These are phyloP conservation scores for Polytolypa hystricis DNA, from an alignment of 2,329 filamentous ascomycete species.

Conservation along the genomic window DNA sequence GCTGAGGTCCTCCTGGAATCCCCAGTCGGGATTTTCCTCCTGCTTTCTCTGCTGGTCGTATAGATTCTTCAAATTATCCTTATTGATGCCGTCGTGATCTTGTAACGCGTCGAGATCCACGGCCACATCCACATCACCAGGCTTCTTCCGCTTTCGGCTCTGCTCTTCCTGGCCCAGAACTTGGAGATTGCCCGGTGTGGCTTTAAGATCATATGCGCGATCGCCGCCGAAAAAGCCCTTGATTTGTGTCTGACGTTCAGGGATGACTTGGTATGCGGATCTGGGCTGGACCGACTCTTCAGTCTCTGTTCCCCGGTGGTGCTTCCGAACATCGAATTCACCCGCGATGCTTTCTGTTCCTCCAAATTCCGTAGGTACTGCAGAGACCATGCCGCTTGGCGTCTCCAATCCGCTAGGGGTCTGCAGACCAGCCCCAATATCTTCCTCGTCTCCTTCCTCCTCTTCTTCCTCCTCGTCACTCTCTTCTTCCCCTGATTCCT, in stretches of 20 bases:
- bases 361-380: constrained; percentile 67
- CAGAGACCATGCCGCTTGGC: constrained; percentile 67
- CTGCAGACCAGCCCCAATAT: constrained; percentile 54
- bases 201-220: constrained; percentile 77
- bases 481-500: constrained; percentile 58
- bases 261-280: constrained; percentile 78
- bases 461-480: constrained; percentile 63
- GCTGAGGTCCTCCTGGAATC: constrained; percentile 78
- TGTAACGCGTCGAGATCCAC: constrained; percentile 75
- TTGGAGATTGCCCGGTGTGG: constrained; percentile 47
- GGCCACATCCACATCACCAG: constrained; percentile 85
- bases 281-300: constrained; percentile 66
- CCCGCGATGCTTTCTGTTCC: constrained; percentile 67
- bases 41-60: constrained; percentile 63
- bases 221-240: constrained; percentile 96
- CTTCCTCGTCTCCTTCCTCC: constrained; percentile 52
- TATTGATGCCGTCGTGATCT: constrained; percentile 64
- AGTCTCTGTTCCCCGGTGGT: constrained; percentile 72
- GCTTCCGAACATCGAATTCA: constrained; percentile 86
- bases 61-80: constrained; percentile 67
- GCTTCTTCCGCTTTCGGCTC: constrained; percentile 80
- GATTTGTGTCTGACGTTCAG: constrained; percentile 72
- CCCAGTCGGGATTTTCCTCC: constrained; percentile 59
- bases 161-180: constrained; percentile 74
- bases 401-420: constrained; percentile 71